Conservation (phyloP, 139 green algal species). For the Tetraselmis striata region DNA sequence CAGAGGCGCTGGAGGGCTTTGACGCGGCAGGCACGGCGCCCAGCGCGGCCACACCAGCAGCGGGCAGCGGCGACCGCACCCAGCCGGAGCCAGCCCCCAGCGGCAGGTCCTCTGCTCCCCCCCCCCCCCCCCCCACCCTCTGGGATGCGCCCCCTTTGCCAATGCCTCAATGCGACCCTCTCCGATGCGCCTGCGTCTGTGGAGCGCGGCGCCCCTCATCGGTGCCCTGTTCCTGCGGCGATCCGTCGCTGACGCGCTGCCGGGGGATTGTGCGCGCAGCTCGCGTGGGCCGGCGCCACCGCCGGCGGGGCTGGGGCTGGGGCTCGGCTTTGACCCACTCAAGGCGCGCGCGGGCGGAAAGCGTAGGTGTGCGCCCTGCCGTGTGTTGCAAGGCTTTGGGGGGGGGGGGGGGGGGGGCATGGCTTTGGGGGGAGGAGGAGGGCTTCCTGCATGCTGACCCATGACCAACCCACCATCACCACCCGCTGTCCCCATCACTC, state of each 20-base stretch:
- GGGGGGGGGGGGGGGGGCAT: too few relatives aligned
- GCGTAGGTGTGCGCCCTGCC: not conserved
- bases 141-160: too few relatives aligned
- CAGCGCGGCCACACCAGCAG: not conserved
- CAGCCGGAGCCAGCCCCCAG: not conserved
- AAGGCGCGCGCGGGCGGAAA: not conserved
- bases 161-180: too few relatives aligned
- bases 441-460: not conserved
- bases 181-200: not conserved
- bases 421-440: too few relatives aligned
- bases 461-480: not conserved
- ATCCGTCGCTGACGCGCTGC: not conserved
- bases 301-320: not conserved
- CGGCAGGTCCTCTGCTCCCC: not conserved
- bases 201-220: not conserved
- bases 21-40: not conserved
- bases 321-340: not conserved
- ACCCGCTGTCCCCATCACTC: not conserved
- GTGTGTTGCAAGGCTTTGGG: too few relatives aligned
- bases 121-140: too few relatives aligned
- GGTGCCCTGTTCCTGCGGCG: not conserved
- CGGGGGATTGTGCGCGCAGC: too few relatives aligned
- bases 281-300: not conserved
- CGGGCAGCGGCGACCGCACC: too few relatives aligned
- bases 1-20: constrained; percentile 4